Base-by-base conservation (phyloP, 306 rosid species). In the Rosa persica region DNA sequence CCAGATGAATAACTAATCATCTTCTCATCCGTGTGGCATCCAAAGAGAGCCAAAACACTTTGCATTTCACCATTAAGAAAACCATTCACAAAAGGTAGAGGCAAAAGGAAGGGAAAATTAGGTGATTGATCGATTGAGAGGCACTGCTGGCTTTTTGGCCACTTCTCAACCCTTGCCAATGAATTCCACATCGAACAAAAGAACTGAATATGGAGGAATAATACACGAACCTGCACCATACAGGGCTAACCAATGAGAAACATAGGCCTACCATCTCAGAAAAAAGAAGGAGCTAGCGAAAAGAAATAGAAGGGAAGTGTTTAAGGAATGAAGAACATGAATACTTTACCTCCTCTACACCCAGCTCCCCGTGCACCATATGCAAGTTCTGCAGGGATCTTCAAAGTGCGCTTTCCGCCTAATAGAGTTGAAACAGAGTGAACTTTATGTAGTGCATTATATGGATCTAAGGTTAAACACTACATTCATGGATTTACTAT, bases 311-410 rank as follows among this genome's bases (percentile, higher is more conserved):
- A 27, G 12, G n/a, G 1, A 30, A 30, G 36, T 36, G 22, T 67
- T 39, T 13, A 20, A 67, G 49, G 11, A 57, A 27, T 25, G 46
- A 12, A 38, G 16, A 78, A 25, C 51, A 60, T 39, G 70, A 64
- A 72, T 47, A 47, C 87, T 84, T 85, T 83, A 86, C 98, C 98
- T 92, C 97, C 98, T 82, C 73, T 90, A 66, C 98, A 92, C 20
- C 98, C 98, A 64, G 98, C 98, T 27, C 97, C 98, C 84, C 98
- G 89, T 17, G 82, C 74, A 62, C 98, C 98, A 54, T 94, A 94
- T 47, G 87, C 98, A 68, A 94, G 97, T 81, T 90, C 83, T 62
- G 98, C 95, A 77, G 98, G 98, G 87, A 94, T 84, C 92, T 92
- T 94, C 84, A 92, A 77, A 57, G 82, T 67, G 36, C 98, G 87